Evolutionary conservation across 768 basidiomycete species (phyloP), one percentile per base, ranked within the genome.

Genomic region (Mycena albidolilacea): DNA sequence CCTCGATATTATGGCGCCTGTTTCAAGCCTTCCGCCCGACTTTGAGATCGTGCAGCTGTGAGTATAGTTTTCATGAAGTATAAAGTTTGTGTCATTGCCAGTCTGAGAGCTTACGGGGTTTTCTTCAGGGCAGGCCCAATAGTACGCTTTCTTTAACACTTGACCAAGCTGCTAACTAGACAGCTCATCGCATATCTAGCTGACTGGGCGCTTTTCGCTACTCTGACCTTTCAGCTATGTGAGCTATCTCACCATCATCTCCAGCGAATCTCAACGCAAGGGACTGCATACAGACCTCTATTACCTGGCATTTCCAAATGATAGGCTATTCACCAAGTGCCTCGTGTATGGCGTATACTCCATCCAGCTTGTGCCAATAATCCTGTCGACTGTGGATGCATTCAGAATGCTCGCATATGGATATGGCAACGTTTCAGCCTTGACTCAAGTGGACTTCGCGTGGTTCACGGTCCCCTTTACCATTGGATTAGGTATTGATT

Each of bases 221-320:
- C 46, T 30, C 66, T 67, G 50, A 67, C 66, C 35, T 57, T 67
- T 48, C 66, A 67, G 50, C 43, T 67, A 60, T 67, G 66, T 67
- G 57, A 43, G 55, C 41, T 46, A 46, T 50, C 50, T 64, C 62
- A 50, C 30, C n/a, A 50, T 64, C 30, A 64, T 21, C 50, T 21
- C 50, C 50, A 21, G 50, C 8, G 50, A 52, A 52, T 52, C n/a
- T n/a, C 35, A 37, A 30, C 39, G n/a, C 52, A 66, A 46, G 50
- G 62, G 37, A 30, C 23, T 55, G n/a, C 52, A 66, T 35, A 55
- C 37, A 66, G 64, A 55, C 21, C 39, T 66, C 9, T 66, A 66
- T 55, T 66, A 66, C 55, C 64, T 55, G 38, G 64, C 64, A 21
- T 66, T 66, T 41, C 64, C 64, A 30, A 66, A 66, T 39, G 64